phyloP scores from a whole-genome alignment of 164 flowering plant genomes.

The Litsea cubeba region DNA sequence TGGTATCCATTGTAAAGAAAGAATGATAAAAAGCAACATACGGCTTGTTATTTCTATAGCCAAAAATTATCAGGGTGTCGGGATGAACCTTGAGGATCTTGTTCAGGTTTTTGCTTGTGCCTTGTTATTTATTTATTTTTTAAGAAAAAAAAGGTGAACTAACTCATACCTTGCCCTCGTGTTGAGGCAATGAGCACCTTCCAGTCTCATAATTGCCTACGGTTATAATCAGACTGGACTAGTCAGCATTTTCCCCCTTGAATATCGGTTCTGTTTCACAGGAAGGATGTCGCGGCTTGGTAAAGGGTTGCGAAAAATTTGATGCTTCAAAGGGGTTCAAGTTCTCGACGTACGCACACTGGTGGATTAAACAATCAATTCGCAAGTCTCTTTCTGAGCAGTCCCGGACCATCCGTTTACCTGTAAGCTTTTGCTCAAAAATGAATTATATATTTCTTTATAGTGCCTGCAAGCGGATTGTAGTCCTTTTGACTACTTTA shows the following conservation, averaged over 20 bases:
- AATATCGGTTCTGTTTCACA: slow-evolving; percentile 15
- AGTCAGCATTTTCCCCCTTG: slow-evolving; percentile 2
- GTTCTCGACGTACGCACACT: slow-evolving; percentile 96
- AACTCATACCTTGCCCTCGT: neutral
- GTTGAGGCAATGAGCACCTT: neutral
- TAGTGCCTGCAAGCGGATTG: neutral
- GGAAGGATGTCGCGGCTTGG: slow-evolving; percentile 96
- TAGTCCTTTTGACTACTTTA: too few relatives aligned
- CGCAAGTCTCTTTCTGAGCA: slow-evolving; percentile 80
- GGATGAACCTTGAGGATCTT: slow-evolving; percentile 91
- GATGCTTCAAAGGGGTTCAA: slow-evolving; percentile 95
- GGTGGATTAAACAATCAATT: slow-evolving; percentile 98
- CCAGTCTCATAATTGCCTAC: neutral
- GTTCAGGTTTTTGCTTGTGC: slow-evolving; percentile 56
- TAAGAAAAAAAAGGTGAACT: too few relatives aligned
- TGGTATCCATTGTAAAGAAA: slow-evolving; percentile 75
- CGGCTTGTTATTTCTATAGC: slow-evolving; percentile 94
- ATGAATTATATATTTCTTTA: neutral
- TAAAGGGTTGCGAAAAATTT: slow-evolving; percentile 84
- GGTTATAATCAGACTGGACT: neutral
- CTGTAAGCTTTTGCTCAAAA: slow-evolving; percentile 37
- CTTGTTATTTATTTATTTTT: too few relatives aligned
- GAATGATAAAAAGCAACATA: slow-evolving; percentile 90
- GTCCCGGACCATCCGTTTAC: slow-evolving; percentile 80
- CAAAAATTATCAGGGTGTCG: slow-evolving; percentile 82